Conservation (phyloP, 768 basidiomycete genomes). For the Lactarius tabidus region DNA sequence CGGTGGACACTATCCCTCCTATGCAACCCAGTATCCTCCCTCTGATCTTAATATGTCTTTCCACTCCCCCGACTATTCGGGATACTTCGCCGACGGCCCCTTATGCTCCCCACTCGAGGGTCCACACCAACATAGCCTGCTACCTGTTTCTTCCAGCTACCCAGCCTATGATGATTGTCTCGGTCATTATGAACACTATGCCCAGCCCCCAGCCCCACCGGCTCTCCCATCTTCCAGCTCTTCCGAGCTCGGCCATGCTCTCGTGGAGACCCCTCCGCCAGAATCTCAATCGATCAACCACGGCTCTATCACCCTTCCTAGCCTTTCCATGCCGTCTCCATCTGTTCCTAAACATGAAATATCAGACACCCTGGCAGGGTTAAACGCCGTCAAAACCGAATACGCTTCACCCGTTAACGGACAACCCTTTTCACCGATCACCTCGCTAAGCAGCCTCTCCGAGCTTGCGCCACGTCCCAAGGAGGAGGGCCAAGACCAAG, state of each 20-base stretch:
- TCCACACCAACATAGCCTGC: conserved; percentile 11
- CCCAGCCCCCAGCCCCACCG: not conserved
- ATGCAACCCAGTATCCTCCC: conserved; percentile 6
- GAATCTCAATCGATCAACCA: not conserved
- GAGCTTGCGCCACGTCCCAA: conserved; percentile 8
- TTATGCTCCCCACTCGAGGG: not conserved
- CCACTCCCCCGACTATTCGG: conserved; percentile 4
- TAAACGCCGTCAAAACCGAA: conserved; percentile 14
- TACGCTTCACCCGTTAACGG: not conserved
- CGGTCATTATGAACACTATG: not conserved
- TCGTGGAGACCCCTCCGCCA: conserved; percentile 11
- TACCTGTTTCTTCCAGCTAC: conserved; percentile 1
- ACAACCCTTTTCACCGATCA: conserved; percentile 11
- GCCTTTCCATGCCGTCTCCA: not conserved
- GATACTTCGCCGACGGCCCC: conserved; percentile 2
- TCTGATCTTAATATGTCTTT: conserved; percentile 8
- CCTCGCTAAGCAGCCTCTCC: not conserved
- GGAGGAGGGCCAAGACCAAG: conserved; percentile 11
- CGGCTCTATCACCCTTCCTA: conserved; percentile 10
- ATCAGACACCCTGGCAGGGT: not conserved
- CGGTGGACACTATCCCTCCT: not conserved
- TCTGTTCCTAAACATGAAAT: not conserved
- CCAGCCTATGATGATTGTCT: conserved; percentile 1
- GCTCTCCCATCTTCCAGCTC: conserved; percentile 13
- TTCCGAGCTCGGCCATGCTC: conserved; percentile 22